Percentiles rank a stretch among this genome's conserved stretches.
phyloP scores from a whole-genome alignment of 768 basidiomycete species.

The Phylloporus arenicola region DNA sequence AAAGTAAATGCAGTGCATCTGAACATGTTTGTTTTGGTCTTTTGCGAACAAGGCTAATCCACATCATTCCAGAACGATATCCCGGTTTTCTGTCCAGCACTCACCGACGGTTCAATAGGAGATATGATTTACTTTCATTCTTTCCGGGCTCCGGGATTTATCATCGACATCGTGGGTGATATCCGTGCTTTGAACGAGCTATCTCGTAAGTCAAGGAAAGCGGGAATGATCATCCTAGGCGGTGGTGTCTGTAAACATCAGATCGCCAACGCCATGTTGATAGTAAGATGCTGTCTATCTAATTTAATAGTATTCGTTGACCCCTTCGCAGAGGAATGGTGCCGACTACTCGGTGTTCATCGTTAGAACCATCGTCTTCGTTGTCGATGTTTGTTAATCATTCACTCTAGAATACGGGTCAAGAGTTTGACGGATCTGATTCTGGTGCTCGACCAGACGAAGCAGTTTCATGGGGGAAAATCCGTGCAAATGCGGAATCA shows the following conservation, averaged over 20 bases:
- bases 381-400: not conserved
- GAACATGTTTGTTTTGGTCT: conserved; percentile 6
- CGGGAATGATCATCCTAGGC: conserved; percentile 97
- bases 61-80: conserved; percentile 76
- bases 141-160: conserved; percentile 77
- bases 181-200: conserved; percentile 90
- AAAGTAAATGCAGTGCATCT: conserved; percentile 61
- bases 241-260: conserved; percentile 99
- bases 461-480: conserved; percentile 98
- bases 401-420: conserved; percentile 78
- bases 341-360: conserved; percentile 98
- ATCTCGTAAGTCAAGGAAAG: conserved; percentile 80
- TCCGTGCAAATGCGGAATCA: conserved; percentile 75
- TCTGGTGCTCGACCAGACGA: conserved; percentile 97
- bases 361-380: conserved; percentile 37
- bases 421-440: conserved; percentile 98
- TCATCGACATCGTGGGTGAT: conserved; percentile 92
- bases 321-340: conserved; percentile 73
- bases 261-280: conserved; percentile 99
- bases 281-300: conserved; percentile 48
- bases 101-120: conserved; percentile 96
- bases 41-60: conserved; percentile 22
- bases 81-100: conserved; percentile 96
- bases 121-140: conserved; percentile 99
- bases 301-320: conserved; percentile 1